A percentile compares a stretch with the other conserved stretches of the same genome.
phyloP scores from a whole-genome alignment of 306 rosid genomes.

The Pyrus communis region DNA sequence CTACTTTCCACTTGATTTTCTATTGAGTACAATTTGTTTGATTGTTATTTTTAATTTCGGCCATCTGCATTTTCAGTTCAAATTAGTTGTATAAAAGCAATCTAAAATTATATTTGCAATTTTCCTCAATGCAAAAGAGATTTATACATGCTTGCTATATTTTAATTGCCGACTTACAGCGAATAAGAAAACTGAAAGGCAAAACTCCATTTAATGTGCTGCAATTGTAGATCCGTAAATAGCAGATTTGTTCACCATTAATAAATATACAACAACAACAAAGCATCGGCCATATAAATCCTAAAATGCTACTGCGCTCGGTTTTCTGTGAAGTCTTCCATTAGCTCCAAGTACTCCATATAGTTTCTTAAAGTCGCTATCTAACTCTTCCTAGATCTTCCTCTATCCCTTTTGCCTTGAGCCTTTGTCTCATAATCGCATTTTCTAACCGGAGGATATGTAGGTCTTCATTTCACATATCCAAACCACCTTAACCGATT shows the following conservation, averaged over 20 bases:
- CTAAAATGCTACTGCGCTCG: no score
- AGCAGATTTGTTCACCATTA: background rate
- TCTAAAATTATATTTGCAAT: background rate
- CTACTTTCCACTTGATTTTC: conserved; percentile 7
- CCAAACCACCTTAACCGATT: no score
- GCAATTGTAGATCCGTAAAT: background rate
- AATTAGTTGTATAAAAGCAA: background rate
- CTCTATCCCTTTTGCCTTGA: no score
- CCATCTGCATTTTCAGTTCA: background rate
- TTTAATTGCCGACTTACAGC: background rate
- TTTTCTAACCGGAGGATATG: no score
- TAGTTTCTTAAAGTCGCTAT: no score
- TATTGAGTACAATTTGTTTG: background rate
- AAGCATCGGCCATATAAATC: no score
- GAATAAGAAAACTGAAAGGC: background rate
- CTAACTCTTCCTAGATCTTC: no score
- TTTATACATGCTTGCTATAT: background rate
- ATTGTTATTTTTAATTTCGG: background rate
- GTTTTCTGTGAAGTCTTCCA: no score
- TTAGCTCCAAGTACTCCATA: no score
- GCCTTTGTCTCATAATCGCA: no score
- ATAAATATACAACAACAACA: background rate
- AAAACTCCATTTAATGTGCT: background rate
- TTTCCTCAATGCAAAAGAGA: background rate
- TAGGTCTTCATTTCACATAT: no score